Conservation (phyloP, 768 basidiomycete genomes). For the Tylopilus felleus region DNA sequence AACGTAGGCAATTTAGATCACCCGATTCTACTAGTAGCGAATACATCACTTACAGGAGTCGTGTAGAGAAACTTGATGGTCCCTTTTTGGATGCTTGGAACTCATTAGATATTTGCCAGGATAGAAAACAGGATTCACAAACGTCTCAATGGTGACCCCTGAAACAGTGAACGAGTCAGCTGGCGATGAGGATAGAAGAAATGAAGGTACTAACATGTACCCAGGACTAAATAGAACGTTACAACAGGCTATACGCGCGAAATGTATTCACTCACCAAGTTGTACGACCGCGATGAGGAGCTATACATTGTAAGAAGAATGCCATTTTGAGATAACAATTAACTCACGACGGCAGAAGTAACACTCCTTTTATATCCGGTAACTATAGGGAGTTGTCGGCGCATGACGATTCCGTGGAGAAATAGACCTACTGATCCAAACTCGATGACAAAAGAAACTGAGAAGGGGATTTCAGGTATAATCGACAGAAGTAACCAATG, state of each 20-base stretch:
- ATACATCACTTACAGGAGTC: conserved; percentile 1
- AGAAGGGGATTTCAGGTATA: not conserved
- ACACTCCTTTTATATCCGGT: not conserved
- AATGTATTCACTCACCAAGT: not conserved
- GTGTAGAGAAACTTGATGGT: conserved; percentile 6
- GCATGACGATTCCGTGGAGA: not conserved
- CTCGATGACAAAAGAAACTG: conserved; percentile 17
- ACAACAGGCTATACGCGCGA: not conserved
- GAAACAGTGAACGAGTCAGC: not conserved
- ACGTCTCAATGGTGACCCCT: conserved; percentile 4
- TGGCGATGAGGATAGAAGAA: not conserved
- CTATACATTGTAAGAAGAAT: not conserved
- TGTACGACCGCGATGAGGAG: not conserved
- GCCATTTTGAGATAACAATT: not conserved
- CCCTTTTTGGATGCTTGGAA: not conserved
- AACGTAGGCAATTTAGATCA: not conserved
- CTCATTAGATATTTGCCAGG: not conserved
- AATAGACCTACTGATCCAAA: conserved; percentile 16
- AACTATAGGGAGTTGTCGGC: not conserved
- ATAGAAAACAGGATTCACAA: not conserved
- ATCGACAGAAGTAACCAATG: not conserved
- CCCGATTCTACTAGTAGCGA: no score
- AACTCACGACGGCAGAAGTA: not conserved
- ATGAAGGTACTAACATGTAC: conserved; percentile 4
- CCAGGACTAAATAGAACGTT: conserved; percentile 1